Evolutionary conservation across 1,139 yeast species (phyloP), one percentile per base, ranked within the genome.

Genomic region (Blastobotrys malaysiensis): DNA sequence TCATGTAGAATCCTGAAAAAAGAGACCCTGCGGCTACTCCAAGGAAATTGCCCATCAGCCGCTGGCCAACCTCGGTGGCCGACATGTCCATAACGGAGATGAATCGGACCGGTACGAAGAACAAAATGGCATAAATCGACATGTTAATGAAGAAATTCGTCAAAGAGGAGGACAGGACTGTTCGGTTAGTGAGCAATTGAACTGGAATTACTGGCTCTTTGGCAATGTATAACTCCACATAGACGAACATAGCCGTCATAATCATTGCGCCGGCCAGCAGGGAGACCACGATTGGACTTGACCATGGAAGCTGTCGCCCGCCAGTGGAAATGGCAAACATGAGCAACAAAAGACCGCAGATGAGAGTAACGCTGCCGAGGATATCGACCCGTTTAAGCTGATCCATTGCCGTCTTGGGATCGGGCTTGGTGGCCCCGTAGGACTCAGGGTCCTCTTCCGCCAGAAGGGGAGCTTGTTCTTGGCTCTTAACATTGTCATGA

Each of bases 11-110:
- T 1, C 95, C 95, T 11, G 89, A 79, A 16, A 82, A 80, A 26
- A 86, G 73, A 0, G 91, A 84, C 1, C 95, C 95, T 49, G 74
- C 53, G 1, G 89, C 80, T 9, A 82, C 82, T n/a, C 88, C 87
- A 51, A 84, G 68, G 66, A 86, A 86, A 67, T 83, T 85, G 19
- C 87, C 84, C 11, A 83, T 69, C 52, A 84, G 72, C 57, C 90
- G 76, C 57, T 76, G 69, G 2, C 95, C 93, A 52, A 83, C 80
- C 55, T 79, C 77, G 14, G 84, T 78, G 1, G 90, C 79, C 5
- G 78, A 63, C 60, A 82, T 71, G 51, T 77, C 71, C 76, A 60
- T 71, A 0, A 84, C 87, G 0, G 88, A 73, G 6, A 84, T 73
- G 65, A 79, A 80, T 64, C 77, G 83, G 43, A 87, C 73, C 1